Conservation (phyloP, 2,329 filamentous ascomycete species). For the Aspergillus luchuensis region DNA sequence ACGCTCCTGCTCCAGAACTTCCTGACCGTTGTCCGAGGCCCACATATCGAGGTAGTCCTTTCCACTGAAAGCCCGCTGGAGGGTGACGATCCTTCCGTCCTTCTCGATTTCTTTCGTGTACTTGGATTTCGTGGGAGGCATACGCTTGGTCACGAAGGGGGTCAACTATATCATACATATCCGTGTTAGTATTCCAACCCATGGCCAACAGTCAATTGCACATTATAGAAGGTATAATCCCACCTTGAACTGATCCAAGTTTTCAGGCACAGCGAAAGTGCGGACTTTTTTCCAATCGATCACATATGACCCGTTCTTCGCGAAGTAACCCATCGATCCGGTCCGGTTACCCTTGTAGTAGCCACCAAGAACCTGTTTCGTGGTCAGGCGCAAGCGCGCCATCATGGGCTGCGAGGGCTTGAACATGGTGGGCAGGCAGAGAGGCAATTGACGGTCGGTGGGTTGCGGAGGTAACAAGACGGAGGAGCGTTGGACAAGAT, state of each 20-base stretch:
- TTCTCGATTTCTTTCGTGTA: constrained; percentile 37
- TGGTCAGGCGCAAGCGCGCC: constrained; percentile 78
- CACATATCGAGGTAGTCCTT: constrained; percentile 44
- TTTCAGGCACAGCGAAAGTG: constrained; percentile 79
- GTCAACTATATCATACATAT: constrained; percentile 40
- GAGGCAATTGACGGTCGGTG: background rate
- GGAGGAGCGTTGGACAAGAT: background rate
- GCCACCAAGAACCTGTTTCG: constrained; percentile 88
- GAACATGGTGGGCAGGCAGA: constrained; percentile 37
- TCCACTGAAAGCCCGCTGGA: constrained; percentile 36
- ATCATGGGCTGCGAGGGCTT: constrained; percentile 57
- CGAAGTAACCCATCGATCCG: constrained; percentile 84
- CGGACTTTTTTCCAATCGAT: constrained; percentile 87
- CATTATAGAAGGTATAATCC: background rate
- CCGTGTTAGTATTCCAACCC: constrained; percentile 36
- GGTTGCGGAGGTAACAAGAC: constrained; percentile 5
- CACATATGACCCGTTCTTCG: constrained; percentile 60
- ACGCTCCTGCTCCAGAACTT: constrained; percentile 33
- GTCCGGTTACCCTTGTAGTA: constrained; percentile 97
- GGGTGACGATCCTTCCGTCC: constrained; percentile 28
- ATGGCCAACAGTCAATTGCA: background rate
- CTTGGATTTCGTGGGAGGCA: constrained; percentile 39
- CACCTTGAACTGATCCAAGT: constrained; percentile 72
- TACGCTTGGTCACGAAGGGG: constrained; percentile 49
- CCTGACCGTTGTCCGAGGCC: constrained; percentile 39